Base-by-base conservation (phyloP, 805 yeast genomes). In the Starmerella kuoi region DNA sequence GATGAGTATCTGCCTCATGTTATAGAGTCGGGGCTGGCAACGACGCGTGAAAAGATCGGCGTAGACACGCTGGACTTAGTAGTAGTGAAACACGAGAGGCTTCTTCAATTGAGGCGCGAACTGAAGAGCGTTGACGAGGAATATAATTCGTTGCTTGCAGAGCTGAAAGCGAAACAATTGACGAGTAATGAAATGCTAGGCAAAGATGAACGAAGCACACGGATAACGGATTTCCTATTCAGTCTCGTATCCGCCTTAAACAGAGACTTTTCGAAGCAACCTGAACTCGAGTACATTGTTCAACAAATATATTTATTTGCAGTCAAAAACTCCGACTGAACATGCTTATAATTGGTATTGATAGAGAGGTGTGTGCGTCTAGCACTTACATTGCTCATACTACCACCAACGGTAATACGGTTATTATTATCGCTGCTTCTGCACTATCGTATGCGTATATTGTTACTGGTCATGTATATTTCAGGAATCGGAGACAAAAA, bases 191-290 rank as follows among this genome's bases (percentile, higher is more conserved):
- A 21, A 6, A 17, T 7, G 12, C 15, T 19, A 5, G n/a, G 7
- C 14, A 27, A n/a, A 18, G 31, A 26, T 36, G 46, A 41, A 9
- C 25, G 26, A 7, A 26, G 15, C 7, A 9, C 31, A 37, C 41
- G 53, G 7, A 37, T 45, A 11, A 27, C 45, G 1, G 54, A 50
- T 23, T 50, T 50, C 34, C 4, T 46, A 27, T 26, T 32, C 27
- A 50, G 50, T 7, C 35, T 50, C 7, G 35, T 49, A 11, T 32
- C 41, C 2, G 24, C 48, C 7, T 18, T 49, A 22, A 32, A 40
- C 14, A 37, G 37, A 4, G 48, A 50, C 40, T 49, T 45, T 37
- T 20, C 45, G 9, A 14, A 36, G 28, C 21, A 17, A 2, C 41
- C 48, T 6, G 47, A 51, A 31, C 44, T 50, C 12, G n/a, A 22